These are phyloP conservation scores for Pseudogymnoascus sp. DNA, from an alignment of 2,329 filamentous ascomycete genomes.

Conservation along the genomic window DNA sequence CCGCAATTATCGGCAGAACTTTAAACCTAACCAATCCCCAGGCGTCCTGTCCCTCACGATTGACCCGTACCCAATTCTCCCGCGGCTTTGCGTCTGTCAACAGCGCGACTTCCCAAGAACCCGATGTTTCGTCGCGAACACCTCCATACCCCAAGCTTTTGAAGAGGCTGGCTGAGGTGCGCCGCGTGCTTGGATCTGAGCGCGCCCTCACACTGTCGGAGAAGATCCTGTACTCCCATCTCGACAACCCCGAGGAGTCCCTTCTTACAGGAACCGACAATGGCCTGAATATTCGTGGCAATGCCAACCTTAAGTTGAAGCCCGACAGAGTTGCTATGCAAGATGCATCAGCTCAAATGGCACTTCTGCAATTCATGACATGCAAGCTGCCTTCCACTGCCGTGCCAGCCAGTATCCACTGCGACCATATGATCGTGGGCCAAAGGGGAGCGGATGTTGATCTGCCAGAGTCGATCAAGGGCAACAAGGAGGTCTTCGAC, in stretches of 20 bases:
- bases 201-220: conserved; percentile 75
- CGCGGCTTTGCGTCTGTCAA: conserved; percentile 26
- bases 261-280: conserved; percentile 75
- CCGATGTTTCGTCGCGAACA: conserved; percentile 29
- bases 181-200: conserved; percentile 57
- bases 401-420: conserved; percentile 95
- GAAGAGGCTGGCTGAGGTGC: conserved; percentile 66
- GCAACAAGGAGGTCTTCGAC: conserved; percentile 95
- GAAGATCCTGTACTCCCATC: conserved; percentile 96
- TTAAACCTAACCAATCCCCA: conserved; percentile 8
- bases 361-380: conserved; percentile 95
- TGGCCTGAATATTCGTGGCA: conserved; percentile 74
- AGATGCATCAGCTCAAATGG: conserved; percentile 98
- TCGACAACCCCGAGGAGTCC: conserved; percentile 83
- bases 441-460: conserved; percentile 83
- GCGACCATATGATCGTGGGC: conserved; percentile 97
- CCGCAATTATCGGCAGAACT: conserved; percentile 17
- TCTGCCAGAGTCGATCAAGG: conserved; percentile 73
- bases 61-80: conserved; percentile 16
- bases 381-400: conserved; percentile 84
- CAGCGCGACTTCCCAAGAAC: conserved; percentile 18
- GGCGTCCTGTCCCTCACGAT: conserved; percentile 16
- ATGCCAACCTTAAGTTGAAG: conserved; percentile 91
- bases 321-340: conserved; percentile 98
- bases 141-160: conserved; percentile 80